Evolutionary conservation across 2,329 filamentous ascomycete species (phyloP), one percentile per base, ranked within the genome.

Genomic region (Aspergillus piperis): DNA sequence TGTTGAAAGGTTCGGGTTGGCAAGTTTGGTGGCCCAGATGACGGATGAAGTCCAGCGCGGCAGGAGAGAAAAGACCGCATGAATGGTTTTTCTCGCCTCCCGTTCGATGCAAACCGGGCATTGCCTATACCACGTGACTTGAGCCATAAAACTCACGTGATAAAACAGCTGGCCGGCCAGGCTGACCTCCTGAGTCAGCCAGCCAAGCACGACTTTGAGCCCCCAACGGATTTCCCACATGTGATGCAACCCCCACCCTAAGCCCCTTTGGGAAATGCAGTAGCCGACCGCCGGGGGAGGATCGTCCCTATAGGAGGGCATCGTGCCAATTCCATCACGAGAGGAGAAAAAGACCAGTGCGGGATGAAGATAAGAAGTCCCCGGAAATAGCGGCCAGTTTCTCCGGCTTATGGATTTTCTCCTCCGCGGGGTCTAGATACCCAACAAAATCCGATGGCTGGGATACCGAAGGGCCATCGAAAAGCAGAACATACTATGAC

Each of bases 201-300:
- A 17, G 39, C 39, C 52, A 44, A 44, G 52, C 27, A n/a, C 36
- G 5, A 36, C n/a, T 47, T 17, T 62, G 42, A 55, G 25, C 3
- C 15, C 30, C 51, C 58, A 56, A 63, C 58, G 25, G 54, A 55
- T 58, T 60, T 51, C 38, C 44, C 50, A 53, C 53, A 62, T 59
- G 49, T 54, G 56, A 56, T 54, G 59, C 15, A 53, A 71, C 72
- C 72, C 72, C 72, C 72, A 73, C 72, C 49, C 71, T 73, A 73
- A 61, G 36, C 71, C 65, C 17, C 38, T 69, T 66, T 64, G 61
- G 70, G 70, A 30, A 23, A 36, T 38, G 25, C 54, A 62, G 61
- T 62, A 64, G 62, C 68, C 69, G 71, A 65, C 61, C 59, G 57
- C 32, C 32, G 27, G 38, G 47, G 25, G 23, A 50, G 47, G 47